Evolutionary conservation across 2,329 filamentous ascomycete genomes (phyloP), one percentile per base, ranked within the genome.

Genomic region (Periconia macrospinosa): DNA sequence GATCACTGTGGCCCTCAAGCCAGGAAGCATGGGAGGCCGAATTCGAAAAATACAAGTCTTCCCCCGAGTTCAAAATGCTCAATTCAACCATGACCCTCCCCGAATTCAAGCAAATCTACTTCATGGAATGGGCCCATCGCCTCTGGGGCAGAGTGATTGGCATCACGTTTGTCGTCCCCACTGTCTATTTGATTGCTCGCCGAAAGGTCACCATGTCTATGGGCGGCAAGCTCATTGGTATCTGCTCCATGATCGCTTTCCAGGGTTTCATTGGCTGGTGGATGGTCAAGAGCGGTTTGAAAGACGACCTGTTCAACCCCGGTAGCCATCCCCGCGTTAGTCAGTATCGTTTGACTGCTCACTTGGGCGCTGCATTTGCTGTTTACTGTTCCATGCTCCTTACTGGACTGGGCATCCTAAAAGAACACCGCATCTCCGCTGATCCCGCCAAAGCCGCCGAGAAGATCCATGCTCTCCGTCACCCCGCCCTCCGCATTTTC

Each of bases 81-180:
- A 99, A 99, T 78, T 89, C 92, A 30, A 85, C 91, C 73, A 99
- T 99, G 94, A 88, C 84, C 30, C 81, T 99, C 52, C 83, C 87
- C 54, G 94, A 99, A 73, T 99, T 97, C 80, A 97, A 97, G 76
- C 89, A 94, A 72, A 99, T 99, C 62, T 99, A 97, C 83, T 99
- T 89, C 75, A 97, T 97, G 94, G 94, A 99, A 80, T 99, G 94
- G 94, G 86, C 88, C 42, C 94, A 99, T 75, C 86, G 94, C 30
- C 82, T 97, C 51, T 97, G 94, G 92, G 94, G 94, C 44, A 88
- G 94, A 60, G 82, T 96, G 64, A 90, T 99, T 53, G 94, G 94
- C 54, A 75, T 97, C 58, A 89, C 91, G 47, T 97, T 97, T 74
- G 86, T 96, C 45, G 70, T 97, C 1, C 94, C 94, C 1, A 90